Percentiles rank a stretch among this genome's conserved stretches.
phyloP scores from a whole-genome alignment of 352 stramenopile genomes.

The Plasmopara muralis region DNA sequence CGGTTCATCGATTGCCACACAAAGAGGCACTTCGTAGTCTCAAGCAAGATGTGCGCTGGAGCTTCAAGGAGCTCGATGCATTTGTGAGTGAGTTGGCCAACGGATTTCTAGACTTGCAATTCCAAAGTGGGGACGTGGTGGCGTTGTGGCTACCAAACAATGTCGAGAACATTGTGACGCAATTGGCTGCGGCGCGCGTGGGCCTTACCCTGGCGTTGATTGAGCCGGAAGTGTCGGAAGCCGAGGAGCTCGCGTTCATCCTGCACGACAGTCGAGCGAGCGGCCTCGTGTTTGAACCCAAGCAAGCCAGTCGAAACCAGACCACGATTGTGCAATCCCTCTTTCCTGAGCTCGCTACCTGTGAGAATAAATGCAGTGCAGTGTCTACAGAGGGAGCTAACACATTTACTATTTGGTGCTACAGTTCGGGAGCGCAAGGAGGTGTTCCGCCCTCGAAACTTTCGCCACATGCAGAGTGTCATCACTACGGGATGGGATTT shows the following conservation, averaged over 20 bases:
- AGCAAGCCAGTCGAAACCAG: conserved; percentile 70
- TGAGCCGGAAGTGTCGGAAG: conserved; percentile 60
- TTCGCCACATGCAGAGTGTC: conserved; percentile 75
- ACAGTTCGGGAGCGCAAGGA: conserved; percentile 45
- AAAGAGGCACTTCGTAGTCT: conserved; percentile 81
- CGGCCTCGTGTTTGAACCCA: conserved; percentile 79
- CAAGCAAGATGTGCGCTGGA: conserved; percentile 81
- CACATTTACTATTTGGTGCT: conserved; percentile 7
- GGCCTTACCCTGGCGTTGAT: conserved; percentile 80
- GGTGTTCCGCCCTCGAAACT: conserved; percentile 75
- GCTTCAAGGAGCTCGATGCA: conserved; percentile 76
- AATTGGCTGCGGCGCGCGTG: conserved; percentile 77
- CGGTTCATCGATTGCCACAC: conserved; percentile 70
- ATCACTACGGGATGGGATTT: conserved; percentile 77
- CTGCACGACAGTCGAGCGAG: conserved; percentile 75
- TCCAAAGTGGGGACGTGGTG: conserved; percentile 63
- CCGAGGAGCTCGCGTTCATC: conserved; percentile 75
- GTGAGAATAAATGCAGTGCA: conserved; percentile 22
- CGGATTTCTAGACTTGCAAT: conserved; percentile 67
- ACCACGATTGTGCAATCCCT: conserved; percentile 60
- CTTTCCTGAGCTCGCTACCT: conserved; percentile 72
- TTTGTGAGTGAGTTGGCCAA: conserved; percentile 72
- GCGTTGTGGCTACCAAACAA: conserved; percentile 83
- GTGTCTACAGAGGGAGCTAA: background rate
- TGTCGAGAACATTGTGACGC: conserved; percentile 73